Percentiles rank a stretch among this genome's conserved stretches.
These are phyloP conservation scores for Vickermania ingenoplastis DNA, from an alignment of 208 protist genomes.

Conservation along the genomic window DNA sequence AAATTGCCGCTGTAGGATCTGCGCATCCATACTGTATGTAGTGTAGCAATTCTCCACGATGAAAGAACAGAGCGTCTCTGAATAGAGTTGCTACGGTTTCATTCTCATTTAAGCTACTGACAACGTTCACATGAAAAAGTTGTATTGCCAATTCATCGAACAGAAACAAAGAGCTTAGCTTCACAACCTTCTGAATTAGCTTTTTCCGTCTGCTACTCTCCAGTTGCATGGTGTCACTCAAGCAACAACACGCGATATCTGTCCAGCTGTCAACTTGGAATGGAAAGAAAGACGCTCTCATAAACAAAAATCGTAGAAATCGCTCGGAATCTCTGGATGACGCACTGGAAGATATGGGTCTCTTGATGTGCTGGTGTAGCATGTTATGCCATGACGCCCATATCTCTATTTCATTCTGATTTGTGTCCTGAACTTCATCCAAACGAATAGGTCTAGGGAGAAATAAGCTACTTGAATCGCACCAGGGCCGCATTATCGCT, in stretches of 20 bases:
- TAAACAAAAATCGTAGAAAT: constrained; percentile 14
- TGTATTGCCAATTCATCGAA: not conserved
- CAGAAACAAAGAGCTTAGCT: constrained; percentile 17
- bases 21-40: constrained; percentile 22
- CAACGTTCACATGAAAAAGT: not conserved
- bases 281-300: constrained; percentile 11
- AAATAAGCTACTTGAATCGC: not conserved
- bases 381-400: constrained; percentile 41
- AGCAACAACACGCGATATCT: not conserved
- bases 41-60: constrained; percentile 26
- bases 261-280: not conserved
- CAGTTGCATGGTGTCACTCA: not conserved
- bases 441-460: not conserved
- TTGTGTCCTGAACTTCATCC: not conserved
- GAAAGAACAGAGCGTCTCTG: constrained; percentile 25
- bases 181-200: constrained; percentile 4
- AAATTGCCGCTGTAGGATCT: constrained; percentile 7
- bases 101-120: not conserved
- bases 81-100: constrained; percentile 6
- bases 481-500: not conserved
- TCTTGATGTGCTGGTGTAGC: constrained; percentile 28
- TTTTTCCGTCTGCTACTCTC: not conserved
- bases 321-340: constrained; percentile 5
- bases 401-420: constrained; percentile 37
- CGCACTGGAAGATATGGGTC: constrained; percentile 19